Base-by-base conservation (phyloP, 2,329 filamentous ascomycete species). In the Niveomyces coronatus region DNA sequence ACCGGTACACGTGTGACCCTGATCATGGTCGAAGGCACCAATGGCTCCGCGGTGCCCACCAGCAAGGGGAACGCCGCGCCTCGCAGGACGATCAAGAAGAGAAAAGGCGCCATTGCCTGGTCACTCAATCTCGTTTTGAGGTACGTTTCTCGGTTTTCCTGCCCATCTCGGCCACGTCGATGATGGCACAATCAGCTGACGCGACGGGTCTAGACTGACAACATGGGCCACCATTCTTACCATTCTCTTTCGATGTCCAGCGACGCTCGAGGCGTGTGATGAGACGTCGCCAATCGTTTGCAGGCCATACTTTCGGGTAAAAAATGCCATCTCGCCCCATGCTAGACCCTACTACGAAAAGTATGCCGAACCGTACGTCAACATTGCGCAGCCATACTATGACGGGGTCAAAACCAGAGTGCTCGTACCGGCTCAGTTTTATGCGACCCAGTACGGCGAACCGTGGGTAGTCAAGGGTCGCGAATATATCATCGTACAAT, bases 141-240 rank as follows among this genome's bases (percentile, higher is more conserved):
- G 76, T 76, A 64, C 40, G 61, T 47, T 15, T 5, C 17, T 15
- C 5, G n/a, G n/a, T n/a, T n/a, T n/a, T n/a, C n/a, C n/a, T n/a
- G n/a, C n/a, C n/a, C n/a, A n/a, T n/a, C n/a, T n/a, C n/a, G n/a
- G n/a, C n/a, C n/a, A n/a, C n/a, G n/a, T n/a, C n/a, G n/a, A n/a
- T n/a, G n/a, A n/a, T n/a, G n/a, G n/a, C n/a, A n/a, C n/a, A n/a
- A n/a, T n/a, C n/a, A n/a, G 42, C 43, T 38, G 39, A 39, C 18
- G 4, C 23, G 13, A 17, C 15, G 13, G 10, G 6, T 14, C 4
- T 45, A 89, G 89, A 52, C 59, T 95, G 31, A 59, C 80, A 41
- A 82, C 85, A 15, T 98, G 89, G 89, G 94, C 91, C 57, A 72
- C 79, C 24, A 78, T 96, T 46, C 60, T 87, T 44, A 91, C 83